Conservation (phyloP, 148 eudicot genomes). For the Euryodendron excelsum region DNA sequence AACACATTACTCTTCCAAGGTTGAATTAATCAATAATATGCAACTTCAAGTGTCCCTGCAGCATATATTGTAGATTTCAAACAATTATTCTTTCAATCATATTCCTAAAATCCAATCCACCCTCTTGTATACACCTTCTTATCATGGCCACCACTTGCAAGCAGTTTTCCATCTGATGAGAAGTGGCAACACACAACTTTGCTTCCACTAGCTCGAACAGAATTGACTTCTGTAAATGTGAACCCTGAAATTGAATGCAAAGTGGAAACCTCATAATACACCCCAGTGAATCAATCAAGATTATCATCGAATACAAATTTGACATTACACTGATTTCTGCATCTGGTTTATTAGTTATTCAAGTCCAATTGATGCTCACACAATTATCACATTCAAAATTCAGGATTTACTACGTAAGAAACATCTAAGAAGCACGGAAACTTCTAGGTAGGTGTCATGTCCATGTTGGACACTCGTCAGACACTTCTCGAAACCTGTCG, state of each 20-base stretch:
- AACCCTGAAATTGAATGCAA: conserved; percentile 49
- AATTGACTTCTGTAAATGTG: conserved; percentile 72
- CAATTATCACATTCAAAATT: not conserved
- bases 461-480: too few species aligned
- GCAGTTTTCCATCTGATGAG: conserved; percentile 90
- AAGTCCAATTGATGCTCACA: not conserved
- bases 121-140: conserved; percentile 49
- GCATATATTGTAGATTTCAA: conserved; percentile 7
- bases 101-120: not conserved
- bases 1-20: not conserved
- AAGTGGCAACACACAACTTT: conserved; percentile 91
- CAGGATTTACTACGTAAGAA: not conserved
- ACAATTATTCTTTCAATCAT: not conserved
- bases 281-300: not conserved
- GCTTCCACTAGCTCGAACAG: conserved; percentile 73
- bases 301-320: not conserved
- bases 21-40: not conserved
- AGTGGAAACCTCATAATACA: conserved; percentile 9
- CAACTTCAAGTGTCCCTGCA: not conserved
- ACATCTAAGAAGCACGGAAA: too few species aligned
- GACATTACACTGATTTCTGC: not conserved
- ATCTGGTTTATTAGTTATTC: not conserved
- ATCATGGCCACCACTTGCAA: conserved; percentile 94
- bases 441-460: too few species aligned
- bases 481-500: too few species aligned